Evolutionary conservation across 1,284 basidiomycete genomes (phyloP), one percentile per base, ranked within the genome.

Genomic region (Coniferiporia weirii): DNA sequence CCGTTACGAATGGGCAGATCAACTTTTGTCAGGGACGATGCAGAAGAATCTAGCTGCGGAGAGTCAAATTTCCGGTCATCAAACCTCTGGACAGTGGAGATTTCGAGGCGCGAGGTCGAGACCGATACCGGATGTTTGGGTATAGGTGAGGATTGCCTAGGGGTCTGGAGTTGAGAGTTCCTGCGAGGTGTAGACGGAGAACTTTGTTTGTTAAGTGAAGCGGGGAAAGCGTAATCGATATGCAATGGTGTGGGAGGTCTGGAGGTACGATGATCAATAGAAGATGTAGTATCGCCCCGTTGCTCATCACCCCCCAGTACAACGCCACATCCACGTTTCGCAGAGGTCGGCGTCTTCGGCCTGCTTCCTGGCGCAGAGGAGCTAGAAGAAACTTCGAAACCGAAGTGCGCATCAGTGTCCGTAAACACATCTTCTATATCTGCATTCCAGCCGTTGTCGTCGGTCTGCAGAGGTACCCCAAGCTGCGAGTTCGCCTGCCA

Each of bases 401-500:
- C 69, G 65, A 73, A 59, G 47, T 6, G 45, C 6, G 48, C 52
- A 7, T 59, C 52, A 3, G 38, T 15, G 15, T 46, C 44, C 17
- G 17, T 46, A 19, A n/a, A 9, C 22, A 52, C 51, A 27, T 60
- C 58, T 12, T 10, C n/a, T n/a, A 46, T n/a, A n/a, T 12, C 52
- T 45, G n/a, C 48, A 51, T 47, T 49, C 13, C 48, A 43, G 10
- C 52, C 47, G n/a, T 54, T 54, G 17, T 54, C 47, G 13, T 57
- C 52, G 44, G 51, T 50, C 5, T 45, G 32, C 6, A 48, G 46
- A 49, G 54, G 54, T 3, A 27, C 38, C 10, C 27, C 22, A 19
- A 55, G 61, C 35, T 57, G 63, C 12, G 72, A 61, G n/a, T 66
- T 66, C 53, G 70, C 66, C 54, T 76, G 73, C 80, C 80, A 80